Evolutionary conservation across 345 rosid species (phyloP).

Genomic region (Euphorbia lathyris): DNA sequence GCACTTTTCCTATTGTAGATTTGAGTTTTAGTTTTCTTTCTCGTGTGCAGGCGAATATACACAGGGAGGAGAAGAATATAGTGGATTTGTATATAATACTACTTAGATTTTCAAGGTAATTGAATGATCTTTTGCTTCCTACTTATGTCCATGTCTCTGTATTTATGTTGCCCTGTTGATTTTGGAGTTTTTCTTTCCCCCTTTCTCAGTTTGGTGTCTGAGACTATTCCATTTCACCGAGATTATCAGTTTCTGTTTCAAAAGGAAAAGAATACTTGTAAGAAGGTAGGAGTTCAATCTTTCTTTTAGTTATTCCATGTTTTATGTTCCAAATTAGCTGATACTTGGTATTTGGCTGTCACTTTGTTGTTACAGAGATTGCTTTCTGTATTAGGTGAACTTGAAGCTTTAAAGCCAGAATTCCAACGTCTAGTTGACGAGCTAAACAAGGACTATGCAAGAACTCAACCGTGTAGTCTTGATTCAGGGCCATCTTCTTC

Average conservation of each 20-base stretch:
- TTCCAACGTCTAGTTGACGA: conserved; percentile 49
- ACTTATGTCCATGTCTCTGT: background rate
- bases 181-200: conserved; percentile 1
- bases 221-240: conserved; percentile 87
- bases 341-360: conserved; percentile 9
- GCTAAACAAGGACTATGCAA: conserved; percentile 38
- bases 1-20: background rate
- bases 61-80: conserved; percentile 78
- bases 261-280: conserved; percentile 55
- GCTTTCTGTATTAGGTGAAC: conserved; percentile 64
- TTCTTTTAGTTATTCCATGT: background rate
- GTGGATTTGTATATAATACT: conserved; percentile 90
- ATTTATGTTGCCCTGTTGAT: background rate
- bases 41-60: conserved; percentile 60
- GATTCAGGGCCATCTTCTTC: conserved; percentile 39
- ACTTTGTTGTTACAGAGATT: conserved; percentile 46
- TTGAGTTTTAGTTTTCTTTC: background rate
- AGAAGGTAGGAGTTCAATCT: conserved; percentile 53
- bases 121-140: background rate
- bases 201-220: conserved; percentile 75
- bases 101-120: conserved; percentile 82
- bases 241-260: conserved; percentile 58
- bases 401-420: conserved; percentile 78
- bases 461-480: conserved; percentile 29
- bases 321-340: background rate